Conservation (phyloP, 2,329 filamentous ascomycete species). For the Claviceps citrina region DNA sequence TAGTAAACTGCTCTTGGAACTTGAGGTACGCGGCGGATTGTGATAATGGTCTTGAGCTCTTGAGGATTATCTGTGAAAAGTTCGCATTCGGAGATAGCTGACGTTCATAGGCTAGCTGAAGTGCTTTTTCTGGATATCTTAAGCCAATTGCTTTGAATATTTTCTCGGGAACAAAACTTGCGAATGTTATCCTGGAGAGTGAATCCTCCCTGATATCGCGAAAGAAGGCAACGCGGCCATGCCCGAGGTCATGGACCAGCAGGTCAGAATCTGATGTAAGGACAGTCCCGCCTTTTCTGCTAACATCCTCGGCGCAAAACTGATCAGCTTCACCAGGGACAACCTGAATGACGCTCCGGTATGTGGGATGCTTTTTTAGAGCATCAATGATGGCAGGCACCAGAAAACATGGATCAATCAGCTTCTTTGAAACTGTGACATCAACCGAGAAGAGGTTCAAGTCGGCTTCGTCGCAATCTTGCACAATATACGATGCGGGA, state of each 20-base stretch:
- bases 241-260: constrained; percentile 55
- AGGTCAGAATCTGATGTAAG: constrained; percentile 83
- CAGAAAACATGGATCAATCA: constrained; percentile 50
- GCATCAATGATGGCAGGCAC: constrained; percentile 64
- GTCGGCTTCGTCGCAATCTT: constrained; percentile 4
- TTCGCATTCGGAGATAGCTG: constrained; percentile 14
- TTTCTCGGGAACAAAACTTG: constrained; percentile 18
- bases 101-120: constrained; percentile 23
- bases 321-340: constrained; percentile 75
- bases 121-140: constrained; percentile 12
- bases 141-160: constrained; percentile 30
- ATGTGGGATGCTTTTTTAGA: constrained; percentile 31
- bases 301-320: constrained; percentile 56
- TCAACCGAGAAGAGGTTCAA: constrained; percentile 14
- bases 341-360: constrained; percentile 32
- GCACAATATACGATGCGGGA: constrained; percentile 9
- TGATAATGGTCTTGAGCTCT: constrained; percentile 11
- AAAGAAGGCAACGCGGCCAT: constrained; percentile 53
- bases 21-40: constrained; percentile 10
- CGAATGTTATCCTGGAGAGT: constrained; percentile 12
- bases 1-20: not conserved
- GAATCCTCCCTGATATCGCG: constrained; percentile 38
- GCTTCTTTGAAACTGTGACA: constrained; percentile 16
- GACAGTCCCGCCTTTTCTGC: constrained; percentile 37
- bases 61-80: constrained; percentile 16